Evolutionary conservation across 257 asterid species (phyloP), one percentile per base, ranked within the genome.

Genomic region (Penstemon davidsonii): DNA sequence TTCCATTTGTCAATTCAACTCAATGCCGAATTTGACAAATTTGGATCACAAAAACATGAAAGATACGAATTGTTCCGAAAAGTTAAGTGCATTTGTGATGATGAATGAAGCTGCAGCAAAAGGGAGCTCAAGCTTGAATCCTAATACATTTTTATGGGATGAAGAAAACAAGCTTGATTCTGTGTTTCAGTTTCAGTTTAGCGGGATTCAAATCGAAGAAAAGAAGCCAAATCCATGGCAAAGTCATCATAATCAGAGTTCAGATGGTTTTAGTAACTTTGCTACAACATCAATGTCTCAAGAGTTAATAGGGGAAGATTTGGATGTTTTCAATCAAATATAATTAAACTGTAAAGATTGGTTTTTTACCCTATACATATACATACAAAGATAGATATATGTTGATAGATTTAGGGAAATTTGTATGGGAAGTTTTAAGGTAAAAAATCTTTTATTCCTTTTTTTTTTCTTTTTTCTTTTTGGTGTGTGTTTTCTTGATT

Each of bases 111-210:
- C n/a, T n/a, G n/a, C 18, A 15, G 73, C 60, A 5, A 74, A 73
- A 62, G 79, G 71, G 19, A 78, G 77, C 58, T 69, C 81, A 43
- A 73, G 13, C n/a, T 39, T 41, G 64, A 59, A 51, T 19, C 63
- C 42, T 11, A 55, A 73, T 52, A 58, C 75, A 39, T 76, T 82
- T 44, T 72, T 82, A 6, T 88, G 95, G 96, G 84, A 73, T 50
- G 70, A 13, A 6, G 86, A 75, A 11, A 73, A 72, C 41, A 90
- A 86, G 68, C 45, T 84, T 49, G 89, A 84, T 18, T 70, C 88
- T 8, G 36, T 74, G n/a, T 79, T 84, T 69, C 83, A 84, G 62
- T 75, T 75, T 40, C 87, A 82, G 63, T 76, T 81, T 77, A 81
- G 75, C 68, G 89, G 83, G 73, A 78, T 84, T 71, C 81, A 84